Evolutionary conservation across 805 yeast genomes (phyloP), one percentile per base, ranked within the genome.

Genomic region (Candida vartiovaarae): DNA sequence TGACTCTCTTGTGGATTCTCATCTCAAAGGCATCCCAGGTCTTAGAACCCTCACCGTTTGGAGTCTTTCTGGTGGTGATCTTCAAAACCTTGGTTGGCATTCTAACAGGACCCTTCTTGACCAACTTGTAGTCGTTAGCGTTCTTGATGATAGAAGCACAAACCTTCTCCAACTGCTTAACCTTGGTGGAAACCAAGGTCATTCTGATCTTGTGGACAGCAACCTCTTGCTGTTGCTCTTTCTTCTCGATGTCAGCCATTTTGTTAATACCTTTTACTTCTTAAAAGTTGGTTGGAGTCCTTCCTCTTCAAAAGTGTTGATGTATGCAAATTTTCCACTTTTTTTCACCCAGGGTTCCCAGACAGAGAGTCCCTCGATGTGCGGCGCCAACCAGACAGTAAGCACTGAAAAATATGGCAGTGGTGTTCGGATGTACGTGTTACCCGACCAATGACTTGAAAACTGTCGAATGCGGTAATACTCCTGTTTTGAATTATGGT

Each of bases 31-130:
- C 78, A 72, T 93, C 99, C 97, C 97, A 93, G 66, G 99, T 93
- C 91, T 93, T 93, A 64, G 99, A 93, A 93, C 99, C 99, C 81
- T 93, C 97, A 93, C 99, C 99, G 75, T 95, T 95, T 68, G 99
- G 99, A 70, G 99, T 85, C 90, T 93, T 93, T 87, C 99, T 89
- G 86, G 99, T 93, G 77, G 95, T 80, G 78, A 93, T 80, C 76
- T 85, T 88, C 69, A 93, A 85, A 64, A 85, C 93, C 85, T 90
- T 93, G 76, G 99, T 93, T 80, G 99, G 99, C 78, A 93, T 76
- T 86, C 99, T 90, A 68, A 93, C 96, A 63, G 99, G 99, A 70
- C 99, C 99, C 81, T 89, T 91, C 84, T 88, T 89, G 72, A 75
- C 78, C 67, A 90, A 79, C 65, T 84, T 73, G 75, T 80, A 74